Evolutionary conservation across 805 yeast species (phyloP), one percentile per base, ranked within the genome.

Genomic region (Schizosaccharomyces cryophilus): DNA sequence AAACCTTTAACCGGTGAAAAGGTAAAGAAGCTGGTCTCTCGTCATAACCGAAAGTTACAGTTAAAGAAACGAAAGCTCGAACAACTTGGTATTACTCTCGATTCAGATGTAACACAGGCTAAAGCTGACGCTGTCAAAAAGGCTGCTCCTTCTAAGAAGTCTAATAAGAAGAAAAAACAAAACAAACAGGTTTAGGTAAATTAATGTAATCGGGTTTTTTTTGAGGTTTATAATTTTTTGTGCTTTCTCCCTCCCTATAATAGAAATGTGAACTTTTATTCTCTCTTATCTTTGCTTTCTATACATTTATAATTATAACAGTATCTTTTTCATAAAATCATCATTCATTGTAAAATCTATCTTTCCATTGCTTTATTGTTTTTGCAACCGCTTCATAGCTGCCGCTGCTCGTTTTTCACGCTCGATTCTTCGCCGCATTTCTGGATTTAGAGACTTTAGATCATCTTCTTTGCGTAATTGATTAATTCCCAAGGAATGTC

Each of bases 361-460:
- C 38, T 11, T 1, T 29, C 59, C n/a, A 29, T 13, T 29, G 35
- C 21, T 13, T 60, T 40, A 45, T 29, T 26, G 21, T 21, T 21
- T 26, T 11, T 48, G 59, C 56, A 62, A 51, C 47, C 98, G 76
- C 0, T 90, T 95, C 69, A 93, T 97, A 0, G 95, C 96, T 0
- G 98, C 98, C 61, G 97, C 78, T 0, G 96, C 96, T 61, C 97
- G 76, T 67, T 89, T 89, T 67, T 93, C 98, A 63, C 98, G 79
- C 85, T 89, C 88, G 24, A 93, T 72, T 66, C 82, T 78, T 77
- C 77, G 76, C 66, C 80, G 78, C 65, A 89, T 96, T 30, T 81
- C 87, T 0, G 82, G 87, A 6, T 81, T 77, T 61, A 90, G 73
- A 0, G 88, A 82, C 55, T 78, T 42, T 19, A 62, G 61, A 24